Conservation (phyloP, 2,329 filamentous ascomycete species). For the Venturia nashicola region DNA sequence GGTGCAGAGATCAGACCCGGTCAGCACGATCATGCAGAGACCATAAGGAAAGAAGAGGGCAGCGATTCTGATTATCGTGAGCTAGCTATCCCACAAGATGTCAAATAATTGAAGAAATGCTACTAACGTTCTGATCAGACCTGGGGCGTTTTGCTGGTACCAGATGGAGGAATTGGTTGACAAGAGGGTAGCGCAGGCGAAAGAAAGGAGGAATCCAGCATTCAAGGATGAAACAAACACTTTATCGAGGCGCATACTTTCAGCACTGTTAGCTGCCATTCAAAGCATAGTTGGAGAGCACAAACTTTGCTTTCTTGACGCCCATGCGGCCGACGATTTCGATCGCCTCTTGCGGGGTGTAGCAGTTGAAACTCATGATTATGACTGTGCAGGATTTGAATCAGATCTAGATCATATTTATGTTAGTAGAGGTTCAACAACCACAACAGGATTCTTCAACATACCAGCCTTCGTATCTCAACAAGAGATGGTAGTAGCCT, state of each 20-base stretch:
- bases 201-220: conserved; percentile 39
- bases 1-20: conserved; percentile 37
- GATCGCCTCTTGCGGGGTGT: conserved; percentile 36
- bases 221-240: conserved; percentile 40
- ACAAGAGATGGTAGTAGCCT: not conserved
- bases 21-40: conserved; percentile 36
- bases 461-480: not conserved
- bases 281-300: too few species aligned
- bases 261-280: not conserved
- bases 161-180: conserved; percentile 19
- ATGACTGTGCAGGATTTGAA: too few species aligned
- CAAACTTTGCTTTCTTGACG: conserved; percentile 30
- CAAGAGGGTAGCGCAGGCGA: conserved; percentile 27
- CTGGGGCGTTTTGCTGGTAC: conserved; percentile 20
- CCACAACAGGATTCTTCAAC: not conserved
- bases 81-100: not conserved
- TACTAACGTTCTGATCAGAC: conserved; percentile 12
- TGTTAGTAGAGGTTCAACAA: not conserved
- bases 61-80: conserved; percentile 31
- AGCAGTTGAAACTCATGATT: conserved; percentile 20
- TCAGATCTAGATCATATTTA: not conserved
- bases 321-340: conserved; percentile 40
- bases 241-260: conserved; percentile 39
- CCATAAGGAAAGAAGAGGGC: conserved; percentile 39
- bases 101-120: too few species aligned